Evolutionary conservation across 768 basidiomycete genomes (phyloP).

Genomic region (Boletus sp.): DNA sequence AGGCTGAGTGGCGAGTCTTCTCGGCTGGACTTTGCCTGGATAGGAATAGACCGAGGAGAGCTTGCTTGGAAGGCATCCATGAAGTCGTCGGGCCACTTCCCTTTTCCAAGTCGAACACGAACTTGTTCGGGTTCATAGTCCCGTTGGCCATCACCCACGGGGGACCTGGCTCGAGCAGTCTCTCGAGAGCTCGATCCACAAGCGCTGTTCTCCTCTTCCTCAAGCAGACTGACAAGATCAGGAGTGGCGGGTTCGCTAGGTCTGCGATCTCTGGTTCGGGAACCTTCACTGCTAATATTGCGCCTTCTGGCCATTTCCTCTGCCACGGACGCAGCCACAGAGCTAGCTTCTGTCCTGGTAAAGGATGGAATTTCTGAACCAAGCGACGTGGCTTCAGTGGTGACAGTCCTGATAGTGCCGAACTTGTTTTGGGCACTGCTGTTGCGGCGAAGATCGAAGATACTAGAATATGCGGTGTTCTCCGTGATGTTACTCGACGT

Average conservation of each 20-base stretch:
- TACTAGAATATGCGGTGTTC: slow-evolving; percentile 54
- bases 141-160: slow-evolving; percentile 20
- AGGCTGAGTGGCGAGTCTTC: slow-evolving; percentile 19
- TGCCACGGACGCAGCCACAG: slow-evolving; percentile 49
- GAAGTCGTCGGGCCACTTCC: slow-evolving; percentile 84
- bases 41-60: slow-evolving; percentile 33
- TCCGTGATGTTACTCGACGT: slow-evolving; percentile 63
- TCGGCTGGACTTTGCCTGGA: slow-evolving; percentile 20
- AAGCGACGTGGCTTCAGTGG: slow-evolving; percentile 74
- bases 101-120: slow-evolving; percentile 64
- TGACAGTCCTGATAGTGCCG: slow-evolving; percentile 79
- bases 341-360: slow-evolving; percentile 61
- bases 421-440: slow-evolving; percentile 56
- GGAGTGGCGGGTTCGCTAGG: slow-evolving; percentile 59
- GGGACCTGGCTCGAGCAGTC: slow-evolving; percentile 22
- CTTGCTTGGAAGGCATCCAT: slow-evolving; percentile 51
- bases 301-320: slow-evolving; percentile 42
- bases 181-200: slow-evolving; percentile 46
- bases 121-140: slow-evolving; percentile 32
- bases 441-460: slow-evolving; percentile 52
- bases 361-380: slow-evolving; percentile 61
- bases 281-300: slow-evolving; percentile 21
- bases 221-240: slow-evolving; percentile 66
- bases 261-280: slow-evolving; percentile 52
- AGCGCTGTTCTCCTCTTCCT: slow-evolving; percentile 61